phyloP scores from a whole-genome alignment of 306 rosid species.

The Cercis canadensis region DNA sequence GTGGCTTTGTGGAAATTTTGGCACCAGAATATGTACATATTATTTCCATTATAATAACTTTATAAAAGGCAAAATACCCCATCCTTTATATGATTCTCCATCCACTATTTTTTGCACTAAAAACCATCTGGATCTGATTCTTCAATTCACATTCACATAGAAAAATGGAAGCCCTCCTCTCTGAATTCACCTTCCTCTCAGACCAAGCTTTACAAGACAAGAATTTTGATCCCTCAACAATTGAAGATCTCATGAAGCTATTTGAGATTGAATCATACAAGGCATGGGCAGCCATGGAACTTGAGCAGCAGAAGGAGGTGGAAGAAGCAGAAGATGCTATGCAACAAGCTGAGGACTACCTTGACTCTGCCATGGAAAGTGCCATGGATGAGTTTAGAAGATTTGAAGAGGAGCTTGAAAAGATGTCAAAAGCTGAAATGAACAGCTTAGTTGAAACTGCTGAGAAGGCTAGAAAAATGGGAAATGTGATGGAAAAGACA shows the following conservation, averaged over 20 bases:
- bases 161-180: slow-evolving; percentile 75
- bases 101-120: slow-evolving; percentile 13
- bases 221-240: slow-evolving; percentile 77
- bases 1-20: slow-evolving; percentile 5
- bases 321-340: slow-evolving; percentile 62
- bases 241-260: slow-evolving; percentile 80
- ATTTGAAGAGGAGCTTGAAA: slow-evolving; percentile 75
- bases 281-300: slow-evolving; percentile 87
- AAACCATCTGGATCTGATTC: slow-evolving; percentile 38
- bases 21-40: background rate
- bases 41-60: background rate
- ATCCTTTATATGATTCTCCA: background rate
- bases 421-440: slow-evolving; percentile 52
- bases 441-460: slow-evolving; percentile 53
- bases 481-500: slow-evolving; percentile 70
- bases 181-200: slow-evolving; percentile 77
- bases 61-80: background rate
- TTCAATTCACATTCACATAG: background rate
- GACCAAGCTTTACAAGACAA: slow-evolving; percentile 73
- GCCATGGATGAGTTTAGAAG: slow-evolving; percentile 90
- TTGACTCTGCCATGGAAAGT: slow-evolving; percentile 79
- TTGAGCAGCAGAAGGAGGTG: slow-evolving; percentile 56
- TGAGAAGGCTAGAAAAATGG: slow-evolving; percentile 77
- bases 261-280: slow-evolving; percentile 96
- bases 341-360: slow-evolving; percentile 69